These are phyloP conservation scores for Debaryomyces nepalensis DNA, from an alignment of 1,139 yeast genomes.

Conservation along the genomic window DNA sequence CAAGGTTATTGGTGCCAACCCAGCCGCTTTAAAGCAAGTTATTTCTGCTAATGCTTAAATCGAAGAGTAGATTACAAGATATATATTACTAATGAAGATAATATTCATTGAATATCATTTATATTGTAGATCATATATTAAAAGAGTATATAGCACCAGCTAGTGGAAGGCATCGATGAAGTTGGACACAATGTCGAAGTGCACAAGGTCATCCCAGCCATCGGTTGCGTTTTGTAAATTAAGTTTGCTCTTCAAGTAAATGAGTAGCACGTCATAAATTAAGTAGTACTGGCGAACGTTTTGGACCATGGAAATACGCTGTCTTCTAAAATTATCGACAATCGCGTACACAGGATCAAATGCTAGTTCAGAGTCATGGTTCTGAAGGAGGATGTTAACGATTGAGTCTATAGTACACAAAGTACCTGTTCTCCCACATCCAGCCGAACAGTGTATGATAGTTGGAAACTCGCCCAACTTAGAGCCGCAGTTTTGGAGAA, in stretches of 20 bases:
- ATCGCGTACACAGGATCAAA: conserved; percentile 49
- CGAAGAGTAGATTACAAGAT: neutral
- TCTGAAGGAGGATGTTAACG: conserved; percentile 43
- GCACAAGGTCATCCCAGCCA: conserved; percentile 26
- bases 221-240: neutral
- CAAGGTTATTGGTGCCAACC: conserved; percentile 87
- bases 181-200: conserved; percentile 30
- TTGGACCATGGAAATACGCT: conserved; percentile 84
- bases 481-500: conserved; percentile 25
- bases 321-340: conserved; percentile 67
- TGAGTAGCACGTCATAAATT: conserved; percentile 60
- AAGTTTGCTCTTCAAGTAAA: conserved; percentile 23
- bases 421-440: conserved; percentile 92
- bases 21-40: conserved; percentile 75
- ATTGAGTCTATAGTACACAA: conserved; percentile 76
- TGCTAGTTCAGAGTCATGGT: conserved; percentile 18
- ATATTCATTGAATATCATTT: neutral
- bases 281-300: conserved; percentile 73
- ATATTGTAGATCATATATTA: neutral
- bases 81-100: conserved; percentile 1
- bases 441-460: conserved; percentile 86
- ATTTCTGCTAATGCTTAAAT: conserved; percentile 56
- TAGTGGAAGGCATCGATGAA: conserved; percentile 22
- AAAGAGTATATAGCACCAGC: neutral
- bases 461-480: conserved; percentile 42